These are phyloP conservation scores for Aleurites moluccanus DNA, from an alignment of 441 rosid species.

Conservation along the genomic window DNA sequence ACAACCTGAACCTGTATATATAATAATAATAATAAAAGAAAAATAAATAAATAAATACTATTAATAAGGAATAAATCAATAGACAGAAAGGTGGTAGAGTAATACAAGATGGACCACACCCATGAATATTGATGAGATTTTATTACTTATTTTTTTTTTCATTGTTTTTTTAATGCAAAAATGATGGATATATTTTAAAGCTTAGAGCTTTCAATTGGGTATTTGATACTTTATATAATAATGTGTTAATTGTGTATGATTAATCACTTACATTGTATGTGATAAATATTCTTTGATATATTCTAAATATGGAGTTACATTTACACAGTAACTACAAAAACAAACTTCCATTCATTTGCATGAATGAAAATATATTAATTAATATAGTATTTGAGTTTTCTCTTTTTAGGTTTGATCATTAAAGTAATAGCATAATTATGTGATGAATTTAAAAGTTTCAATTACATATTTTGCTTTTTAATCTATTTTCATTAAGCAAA, in stretches of 20 bases:
- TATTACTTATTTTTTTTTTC: background rate
- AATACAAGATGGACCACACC: slow-evolving; percentile 15
- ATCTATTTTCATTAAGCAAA: background rate
- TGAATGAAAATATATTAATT: background rate
- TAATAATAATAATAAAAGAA: background rate
- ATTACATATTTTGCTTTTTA: background rate
- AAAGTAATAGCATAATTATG: background rate
- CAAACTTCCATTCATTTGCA: too few relatives aligned
- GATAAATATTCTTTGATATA: too few relatives aligned
- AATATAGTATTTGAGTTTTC: too few relatives aligned
- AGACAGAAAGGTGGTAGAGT: background rate
- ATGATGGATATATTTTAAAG: background rate
- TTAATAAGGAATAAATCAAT: too few relatives aligned
- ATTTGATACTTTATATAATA: background rate
- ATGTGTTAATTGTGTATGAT: too few relatives aligned
- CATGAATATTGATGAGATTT: background rate
- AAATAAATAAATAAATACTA: background rate
- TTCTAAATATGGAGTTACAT: too few relatives aligned
- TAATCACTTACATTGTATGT: too few relatives aligned
- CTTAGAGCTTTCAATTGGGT: background rate
- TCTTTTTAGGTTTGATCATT: background rate
- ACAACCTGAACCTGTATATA: slow-evolving; percentile 23
- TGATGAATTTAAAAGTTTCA: background rate
- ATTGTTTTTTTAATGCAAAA: background rate
- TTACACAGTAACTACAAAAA: too few relatives aligned